phyloP scores from a whole-genome alignment of 345 rosid species.

The Dipteronia sinensis region DNA sequence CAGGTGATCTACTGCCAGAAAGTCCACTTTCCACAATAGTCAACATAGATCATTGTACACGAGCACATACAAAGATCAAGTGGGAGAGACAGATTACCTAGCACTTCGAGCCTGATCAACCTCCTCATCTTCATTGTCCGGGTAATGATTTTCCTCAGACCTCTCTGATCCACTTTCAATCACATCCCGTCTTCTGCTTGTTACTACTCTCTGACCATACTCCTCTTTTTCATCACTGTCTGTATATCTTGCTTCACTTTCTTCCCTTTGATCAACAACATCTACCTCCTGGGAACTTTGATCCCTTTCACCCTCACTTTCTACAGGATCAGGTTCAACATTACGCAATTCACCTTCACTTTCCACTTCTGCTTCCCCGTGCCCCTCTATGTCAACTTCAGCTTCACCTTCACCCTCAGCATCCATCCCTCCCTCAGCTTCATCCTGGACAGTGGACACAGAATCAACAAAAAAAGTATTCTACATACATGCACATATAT shows the following conservation, averaged over 20 bases:
- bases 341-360: slow-evolving; percentile 68
- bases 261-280: slow-evolving; percentile 66
- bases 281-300: slow-evolving; percentile 76
- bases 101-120: slow-evolving; percentile 75
- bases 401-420: slow-evolving; percentile 59
- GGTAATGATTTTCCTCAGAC: slow-evolving; percentile 71
- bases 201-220: slow-evolving; percentile 57
- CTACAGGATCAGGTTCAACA: slow-evolving; percentile 78
- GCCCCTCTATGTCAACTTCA: slow-evolving; percentile 59
- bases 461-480: neutral
- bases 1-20: slow-evolving; percentile 56
- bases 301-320: slow-evolving; percentile 94
- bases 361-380: slow-evolving; percentile 66
- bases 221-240: slow-evolving; percentile 80
- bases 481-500: neutral
- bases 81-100: slow-evolving; percentile 43
- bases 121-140: slow-evolving; percentile 82
- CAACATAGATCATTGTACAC: slow-evolving; percentile 15
- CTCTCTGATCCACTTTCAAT: slow-evolving; percentile 90
- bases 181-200: slow-evolving; percentile 61
- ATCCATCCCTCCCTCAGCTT: slow-evolving; percentile 78
- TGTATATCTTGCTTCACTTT: slow-evolving; percentile 65
- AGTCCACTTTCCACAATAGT: slow-evolving; percentile 17
- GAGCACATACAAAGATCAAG: neutral
- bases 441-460: slow-evolving; percentile 50